Base-by-base conservation (phyloP, 805 yeast species). In the Ogataea salicorniae region DNA sequence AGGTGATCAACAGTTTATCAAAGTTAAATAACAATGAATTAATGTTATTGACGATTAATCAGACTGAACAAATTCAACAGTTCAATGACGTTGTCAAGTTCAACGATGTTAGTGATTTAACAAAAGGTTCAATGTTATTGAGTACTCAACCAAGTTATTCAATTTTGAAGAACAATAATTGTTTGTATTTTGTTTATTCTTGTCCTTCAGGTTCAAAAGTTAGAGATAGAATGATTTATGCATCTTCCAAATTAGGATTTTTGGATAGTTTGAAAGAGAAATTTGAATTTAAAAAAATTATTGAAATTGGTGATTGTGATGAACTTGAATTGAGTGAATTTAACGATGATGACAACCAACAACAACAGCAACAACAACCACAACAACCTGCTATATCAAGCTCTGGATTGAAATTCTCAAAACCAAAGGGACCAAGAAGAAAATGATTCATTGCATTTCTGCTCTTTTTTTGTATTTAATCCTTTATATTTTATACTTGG, bases 201-300 rank as follows among this genome's bases (percentile, higher is more conserved):
- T 91, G 97, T 65, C 98, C 99, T 4, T 81, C 95, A 0, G 90
- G 91, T 1, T 84, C 96, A 39, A 83, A 82, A 66, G 94, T 94
- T 37, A 86, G 84, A 64, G 94, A 90, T 45, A 77, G 98, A 58
- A 92, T 92, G 97, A 64, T 90, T 43, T 89, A 90, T 60, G 98
- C 99, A 1, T 79, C 96, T 3, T 84, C 84, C 51, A 84, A 82
- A 60, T 74, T 73, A 45, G 85, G 84, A 7, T 74, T 85, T 46
- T 65, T 81, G 34, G 73, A 71, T 41, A 72, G 76, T 48, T 68
- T 86, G 60, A 71, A 74, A 50, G 48, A 60, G 7, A 67, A 67
- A 1, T 55, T 74, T 34, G 60, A 62, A 9, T 63, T 83, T 22
- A 72, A 72, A 34, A 77, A 77, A 43, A 63, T 73, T 13, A 61